phyloP scores from a whole-genome alignment of 2,329 filamentous ascomycete species.

The Arthrobotrys pseudoclavata region DNA sequence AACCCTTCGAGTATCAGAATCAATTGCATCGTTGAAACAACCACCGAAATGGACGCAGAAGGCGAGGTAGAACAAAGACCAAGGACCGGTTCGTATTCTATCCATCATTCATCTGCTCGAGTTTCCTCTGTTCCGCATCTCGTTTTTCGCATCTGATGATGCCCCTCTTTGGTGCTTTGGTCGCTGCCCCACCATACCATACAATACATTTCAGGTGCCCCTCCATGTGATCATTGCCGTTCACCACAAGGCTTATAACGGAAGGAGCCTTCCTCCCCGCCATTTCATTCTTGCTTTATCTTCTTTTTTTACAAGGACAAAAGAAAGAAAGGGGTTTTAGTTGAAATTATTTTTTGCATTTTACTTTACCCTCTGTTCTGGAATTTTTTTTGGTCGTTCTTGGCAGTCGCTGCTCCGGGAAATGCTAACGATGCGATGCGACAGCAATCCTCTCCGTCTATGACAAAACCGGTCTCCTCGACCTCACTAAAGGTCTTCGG shows the following conservation, averaged over 20 bases:
- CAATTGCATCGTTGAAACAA: conserved; percentile 11
- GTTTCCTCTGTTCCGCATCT: background rate
- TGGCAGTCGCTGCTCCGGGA: background rate
- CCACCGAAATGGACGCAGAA: conserved; percentile 30
- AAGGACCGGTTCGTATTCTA: conserved; percentile 42
- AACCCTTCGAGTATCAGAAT: background rate
- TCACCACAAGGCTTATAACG: conserved; percentile 15
- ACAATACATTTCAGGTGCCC: conserved; percentile 26
- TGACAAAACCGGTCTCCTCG: conserved; percentile 95
- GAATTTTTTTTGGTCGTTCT: no score
- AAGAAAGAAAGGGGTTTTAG: no score
- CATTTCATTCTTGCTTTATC: background rate
- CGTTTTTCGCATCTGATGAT: conserved; percentile 28
- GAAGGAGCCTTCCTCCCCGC: conserved; percentile 22
- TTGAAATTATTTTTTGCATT: no score
- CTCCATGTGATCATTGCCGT: no score
- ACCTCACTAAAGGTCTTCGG: conserved; percentile 89
- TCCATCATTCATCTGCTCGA: background rate
- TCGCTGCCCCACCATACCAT: conserved; percentile 34
- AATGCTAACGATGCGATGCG: conserved; percentile 62
- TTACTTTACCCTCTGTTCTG: no score
- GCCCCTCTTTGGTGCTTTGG: conserved; percentile 37
- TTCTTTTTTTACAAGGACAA: background rate
- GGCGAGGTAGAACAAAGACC: conserved; percentile 43
- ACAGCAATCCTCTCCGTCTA: conserved; percentile 97